A percentile compares a stretch with the other conserved stretches of the same genome.
These are phyloP conservation scores for Podila clonocystis DNA, from an alignment of 192 early-diverging fungal genomes.

Conservation along the genomic window DNA sequence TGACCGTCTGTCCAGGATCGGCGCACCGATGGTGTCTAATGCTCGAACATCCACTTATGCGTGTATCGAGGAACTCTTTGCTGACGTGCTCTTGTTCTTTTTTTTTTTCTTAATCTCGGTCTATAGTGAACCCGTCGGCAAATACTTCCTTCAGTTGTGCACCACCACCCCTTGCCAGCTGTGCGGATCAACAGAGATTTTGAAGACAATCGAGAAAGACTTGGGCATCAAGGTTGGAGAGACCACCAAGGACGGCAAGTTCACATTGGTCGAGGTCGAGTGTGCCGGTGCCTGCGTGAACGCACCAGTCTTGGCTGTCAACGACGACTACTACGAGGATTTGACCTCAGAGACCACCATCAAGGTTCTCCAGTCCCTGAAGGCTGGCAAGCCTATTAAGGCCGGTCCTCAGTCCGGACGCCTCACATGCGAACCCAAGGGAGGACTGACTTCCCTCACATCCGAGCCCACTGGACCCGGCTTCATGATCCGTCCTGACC, in stretches of 20 bases:
- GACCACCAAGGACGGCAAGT: constrained; percentile 92
- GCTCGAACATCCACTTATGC: no score
- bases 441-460: constrained; percentile 84
- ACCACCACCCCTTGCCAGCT: constrained; percentile 98
- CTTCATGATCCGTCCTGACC: constrained; percentile 81
- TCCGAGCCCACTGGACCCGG: constrained; percentile 92
- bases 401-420: constrained; percentile 89
- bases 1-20: no score
- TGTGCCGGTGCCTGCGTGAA: constrained; percentile 99
- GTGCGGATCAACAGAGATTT: constrained; percentile 91
- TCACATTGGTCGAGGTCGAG: constrained; percentile 99
- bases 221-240: constrained; percentile 94
- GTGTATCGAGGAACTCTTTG: no score
- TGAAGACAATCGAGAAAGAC: constrained; percentile 87
- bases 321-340: constrained; percentile 99
- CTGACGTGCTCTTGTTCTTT: background rate
- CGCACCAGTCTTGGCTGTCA: constrained; percentile 96
- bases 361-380: constrained; percentile 88
- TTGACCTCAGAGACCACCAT: constrained; percentile 91
- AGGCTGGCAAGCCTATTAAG: constrained; percentile 80
- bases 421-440: constrained; percentile 88
- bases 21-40: no score
- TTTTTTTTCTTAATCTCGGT: background rate
- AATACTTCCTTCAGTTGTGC: constrained; percentile 99
- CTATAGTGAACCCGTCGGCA: constrained; percentile 92